Evolutionary conservation across 2,329 filamentous ascomycete species (phyloP).

Genomic region (Colletotrichum falcatum): DNA sequence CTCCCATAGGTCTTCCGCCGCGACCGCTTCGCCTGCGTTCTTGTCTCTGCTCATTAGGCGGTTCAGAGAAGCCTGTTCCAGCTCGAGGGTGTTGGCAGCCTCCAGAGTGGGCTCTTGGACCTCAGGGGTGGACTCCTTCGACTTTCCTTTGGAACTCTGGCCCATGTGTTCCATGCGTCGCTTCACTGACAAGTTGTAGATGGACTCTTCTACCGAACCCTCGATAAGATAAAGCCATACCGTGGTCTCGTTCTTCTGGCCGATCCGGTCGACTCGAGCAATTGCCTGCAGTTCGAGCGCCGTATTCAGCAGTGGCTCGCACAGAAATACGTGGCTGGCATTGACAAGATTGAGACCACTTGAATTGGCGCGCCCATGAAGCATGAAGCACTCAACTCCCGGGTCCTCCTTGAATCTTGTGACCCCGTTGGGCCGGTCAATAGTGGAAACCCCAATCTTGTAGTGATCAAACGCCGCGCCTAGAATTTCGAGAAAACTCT

Average conservation of each 20-base stretch:
- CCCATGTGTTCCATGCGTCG: conserved; percentile 83
- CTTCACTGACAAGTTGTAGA: conserved; percentile 86
- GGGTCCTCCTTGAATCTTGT: conserved; percentile 82
- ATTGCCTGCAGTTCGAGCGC: conserved; percentile 95
- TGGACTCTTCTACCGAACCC: conserved; percentile 90
- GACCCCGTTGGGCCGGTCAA: conserved; percentile 77
- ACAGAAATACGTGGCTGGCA: conserved; percentile 93
- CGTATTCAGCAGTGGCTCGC: conserved; percentile 93
- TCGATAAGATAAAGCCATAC: conserved; percentile 97
- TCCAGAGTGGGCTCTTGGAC: conserved; percentile 76
- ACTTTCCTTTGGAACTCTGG: conserved; percentile 55
- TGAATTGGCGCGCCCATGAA: conserved; percentile 89
- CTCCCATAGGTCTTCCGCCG: conserved; percentile 84
- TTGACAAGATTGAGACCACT: conserved; percentile 93
- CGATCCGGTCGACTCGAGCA: conserved; percentile 93
- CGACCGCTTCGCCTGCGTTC: conserved; percentile 82
- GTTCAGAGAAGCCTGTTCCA: conserved; percentile 78
- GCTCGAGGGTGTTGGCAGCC: conserved; percentile 84
- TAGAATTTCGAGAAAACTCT: conserved; percentile 82
- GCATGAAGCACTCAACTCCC: conserved; percentile 81
- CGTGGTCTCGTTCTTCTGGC: conserved; percentile 87
- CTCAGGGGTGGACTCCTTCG: conserved; percentile 56
- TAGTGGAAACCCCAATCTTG: conserved; percentile 78
- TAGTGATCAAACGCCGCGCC: conserved; percentile 76
- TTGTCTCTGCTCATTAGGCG: conserved; percentile 78